phyloP scores from a whole-genome alignment of 495 filamentous ascomycete species.

The Friedmanniomyces simplex region DNA sequence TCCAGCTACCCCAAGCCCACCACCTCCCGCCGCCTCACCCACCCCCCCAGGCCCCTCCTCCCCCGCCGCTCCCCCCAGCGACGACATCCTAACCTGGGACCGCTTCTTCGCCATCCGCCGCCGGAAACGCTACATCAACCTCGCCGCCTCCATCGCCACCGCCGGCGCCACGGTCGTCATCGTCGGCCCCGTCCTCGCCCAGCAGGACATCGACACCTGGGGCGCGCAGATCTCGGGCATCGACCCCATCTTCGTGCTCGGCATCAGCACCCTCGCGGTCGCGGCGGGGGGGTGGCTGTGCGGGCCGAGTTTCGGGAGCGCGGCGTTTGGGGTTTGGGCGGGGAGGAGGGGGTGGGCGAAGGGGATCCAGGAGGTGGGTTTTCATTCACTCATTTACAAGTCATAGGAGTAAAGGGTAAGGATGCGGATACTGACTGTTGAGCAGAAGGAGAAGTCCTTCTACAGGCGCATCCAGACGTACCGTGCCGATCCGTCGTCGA shows the following conservation, averaged over 20 bases:
- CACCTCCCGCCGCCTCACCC: neutral
- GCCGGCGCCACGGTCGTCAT: slow-evolving; percentile 45
- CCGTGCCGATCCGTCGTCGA: slow-evolving; percentile 72
- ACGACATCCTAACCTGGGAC: slow-evolving; percentile 65
- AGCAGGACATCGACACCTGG: slow-evolving; percentile 57
- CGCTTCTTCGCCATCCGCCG: slow-evolving; percentile 84
- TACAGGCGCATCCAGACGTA: slow-evolving; percentile 77
- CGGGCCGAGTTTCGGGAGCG: slow-evolving; percentile 70
- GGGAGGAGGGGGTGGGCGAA: slow-evolving; percentile 52
- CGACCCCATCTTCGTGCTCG: slow-evolving; percentile 78
- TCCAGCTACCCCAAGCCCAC: too few relatives aligned
- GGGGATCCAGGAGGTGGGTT: slow-evolving; percentile 56
- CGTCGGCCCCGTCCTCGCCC: slow-evolving; percentile 52
- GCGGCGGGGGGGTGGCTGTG: slow-evolving; percentile 74
- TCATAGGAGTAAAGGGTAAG: neutral
- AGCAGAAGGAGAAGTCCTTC: slow-evolving; percentile 91
- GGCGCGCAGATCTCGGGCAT: slow-evolving; percentile 54
- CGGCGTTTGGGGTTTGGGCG: slow-evolving; percentile 59
- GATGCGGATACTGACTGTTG: slow-evolving; percentile 12
- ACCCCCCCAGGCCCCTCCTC: neutral
- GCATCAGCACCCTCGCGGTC: slow-evolving; percentile 59
- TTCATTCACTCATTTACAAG: too few relatives aligned
- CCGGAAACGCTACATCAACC: slow-evolving; percentile 69
- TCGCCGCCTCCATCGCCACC: slow-evolving; percentile 59
- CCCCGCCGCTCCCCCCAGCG: neutral